Base-by-base conservation (phyloP, 495 filamentous ascomycete genomes). In the Penicillium steckii region DNA sequence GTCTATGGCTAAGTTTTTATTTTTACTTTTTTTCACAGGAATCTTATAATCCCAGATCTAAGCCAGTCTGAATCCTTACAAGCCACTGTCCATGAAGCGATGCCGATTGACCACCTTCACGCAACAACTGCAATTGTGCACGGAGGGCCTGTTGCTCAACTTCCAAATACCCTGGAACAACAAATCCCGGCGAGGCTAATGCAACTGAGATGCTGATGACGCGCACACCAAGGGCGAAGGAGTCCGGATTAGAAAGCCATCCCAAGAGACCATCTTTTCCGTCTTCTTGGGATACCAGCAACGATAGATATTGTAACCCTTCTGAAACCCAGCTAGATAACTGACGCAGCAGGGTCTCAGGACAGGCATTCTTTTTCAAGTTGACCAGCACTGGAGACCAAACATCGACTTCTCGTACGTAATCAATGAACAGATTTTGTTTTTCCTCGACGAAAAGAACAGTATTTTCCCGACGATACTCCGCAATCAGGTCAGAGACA, bases 351-450 rank as follows among this genome's bases (percentile, higher is more conserved):
- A 71, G 35, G 2, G 25, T 26, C n/a, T 66, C 43, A 4, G 66
- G 57, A 40, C 55, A 69, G 1, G 66, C 52, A 15, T 43, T 24
- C 33, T 46, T 48, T 8, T 44, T 54, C 26, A 83, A 45, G 0
- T 50, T 43, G 6, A 56, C 29, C 8, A 87, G 73, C 10, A 77
- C 69, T 6, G 61, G 48, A 3, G 75, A 68, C 92, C 91, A 96
- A 10, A 79, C 46, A 18, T 76, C 73, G 1, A 82, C 73, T 68
- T 96, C 92, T 7, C 79, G 68, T 3, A 89, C 80, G 43, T 88
- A 82, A 59, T 96, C 92, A 44, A 94, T 74, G 62, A 87, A 97
- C 0, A 96, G 74, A 52, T 98, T 98, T 56, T 93, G 90, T 58
- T 94, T 91, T 69, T 98, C 94, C 57, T 88, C 77, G 12, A 82